Evolutionary conservation across 805 yeast species (phyloP).

Genomic region (Myxozyma vanderwaltii): DNA sequence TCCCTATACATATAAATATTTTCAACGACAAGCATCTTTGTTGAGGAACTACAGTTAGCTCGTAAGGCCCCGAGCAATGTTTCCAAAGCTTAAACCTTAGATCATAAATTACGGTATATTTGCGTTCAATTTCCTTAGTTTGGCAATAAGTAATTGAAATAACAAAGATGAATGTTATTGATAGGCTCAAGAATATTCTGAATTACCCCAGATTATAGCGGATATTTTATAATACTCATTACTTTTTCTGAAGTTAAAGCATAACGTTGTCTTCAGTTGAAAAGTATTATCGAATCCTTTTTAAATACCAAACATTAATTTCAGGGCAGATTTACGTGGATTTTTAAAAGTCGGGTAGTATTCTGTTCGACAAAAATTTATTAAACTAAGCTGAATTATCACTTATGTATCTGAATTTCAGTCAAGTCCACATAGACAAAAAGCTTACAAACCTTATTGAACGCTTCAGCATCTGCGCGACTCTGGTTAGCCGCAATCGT

Average conservation of each 20-base stretch:
- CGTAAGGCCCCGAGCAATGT: constrained; percentile 36
- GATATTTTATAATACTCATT: constrained; percentile 37
- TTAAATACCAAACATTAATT: too few species aligned
- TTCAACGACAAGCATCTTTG: too few species aligned
- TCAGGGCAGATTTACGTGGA: constrained; percentile 33
- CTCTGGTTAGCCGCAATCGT: constrained; percentile 19
- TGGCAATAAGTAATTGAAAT: constrained; percentile 18
- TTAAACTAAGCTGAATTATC: too few species aligned
- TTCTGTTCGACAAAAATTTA: constrained; percentile 33
- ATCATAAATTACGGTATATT: constrained; percentile 16
- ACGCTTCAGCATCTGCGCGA: constrained; percentile 10
- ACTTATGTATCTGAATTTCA: constrained; percentile 37
- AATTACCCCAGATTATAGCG: constrained; percentile 36
- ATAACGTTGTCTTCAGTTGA: constrained; percentile 35
- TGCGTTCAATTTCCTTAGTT: constrained; percentile 34
- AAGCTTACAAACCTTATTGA: constrained; percentile 6
- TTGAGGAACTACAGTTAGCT: too few species aligned
- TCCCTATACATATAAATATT: too few species aligned
- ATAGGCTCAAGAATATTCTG: constrained; percentile 33
- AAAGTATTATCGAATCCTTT: constrained; percentile 35
- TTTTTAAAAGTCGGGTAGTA: constrained; percentile 33
- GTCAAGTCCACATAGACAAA: constrained; percentile 31
- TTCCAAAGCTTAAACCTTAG: constrained; percentile 29
- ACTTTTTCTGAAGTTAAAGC: constrained; percentile 35
- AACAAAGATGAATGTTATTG: constrained; percentile 32